Base-by-base conservation (phyloP, 1,284 basidiomycete species). In the Serendipita sp. region DNA sequence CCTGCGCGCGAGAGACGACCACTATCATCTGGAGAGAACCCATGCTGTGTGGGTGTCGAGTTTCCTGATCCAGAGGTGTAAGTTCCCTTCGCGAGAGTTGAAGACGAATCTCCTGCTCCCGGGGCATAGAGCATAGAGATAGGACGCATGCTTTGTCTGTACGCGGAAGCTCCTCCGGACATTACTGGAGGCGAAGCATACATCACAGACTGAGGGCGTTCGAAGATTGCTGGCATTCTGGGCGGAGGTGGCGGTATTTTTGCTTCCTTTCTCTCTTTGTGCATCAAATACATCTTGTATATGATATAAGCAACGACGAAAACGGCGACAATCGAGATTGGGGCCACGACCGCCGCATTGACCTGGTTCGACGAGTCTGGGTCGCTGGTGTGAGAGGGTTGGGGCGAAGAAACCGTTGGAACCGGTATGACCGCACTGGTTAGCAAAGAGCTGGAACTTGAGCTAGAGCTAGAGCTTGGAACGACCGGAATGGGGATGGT, bases 141-240 rank as follows among this genome's bases (percentile, higher is more conserved):
- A n/a, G 49, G 49, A n/a, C 49, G 49, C 49, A 53, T 53, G 26
- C 49, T 53, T 12, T 53, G 13, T 53, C 49, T 53, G 26, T 53
- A 53, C 15, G 49, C 15, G 15, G 26, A 12, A 26, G 49, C 15
- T 12, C 15, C 49, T 12, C 15, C 15, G 12, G 26, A n/a, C 15
- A 29, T 30, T 12, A n/a, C 12, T 26, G 49, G 49, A 12, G 42
- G 12, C 15, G 15, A n/a, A n/a, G 10, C 10, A 26, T 53, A 29
- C 49, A 53, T 53, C 15, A 53, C 49, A 15, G 49, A 53, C 30
- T 53, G 49, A 29, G 15, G 15, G 12, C 29, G 49, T 13, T 53
- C 49, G 49, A 53, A 29, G 26, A 53, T 53, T 13, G 49, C 49
- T 12, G 49, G 49, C 29, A 29, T 53, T 13, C 49, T 13, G 13